Evolutionary conservation across 257 asterid genomes (phyloP).

Genomic region (Eustoma russellianum): DNA sequence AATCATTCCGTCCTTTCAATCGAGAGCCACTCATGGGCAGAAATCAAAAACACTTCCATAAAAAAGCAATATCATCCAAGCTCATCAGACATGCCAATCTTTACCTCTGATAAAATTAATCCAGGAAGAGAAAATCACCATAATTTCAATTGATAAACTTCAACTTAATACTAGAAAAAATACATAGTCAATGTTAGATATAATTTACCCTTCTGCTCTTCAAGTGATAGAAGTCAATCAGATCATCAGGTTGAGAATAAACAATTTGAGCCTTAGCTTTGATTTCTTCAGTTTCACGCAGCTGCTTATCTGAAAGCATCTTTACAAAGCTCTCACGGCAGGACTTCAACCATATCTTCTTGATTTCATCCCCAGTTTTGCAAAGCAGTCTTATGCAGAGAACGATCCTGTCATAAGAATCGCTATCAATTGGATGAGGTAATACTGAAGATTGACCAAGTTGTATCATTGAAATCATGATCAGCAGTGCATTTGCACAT

Average conservation of each 20-base stretch:
- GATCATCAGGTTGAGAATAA: slow-evolving; percentile 88
- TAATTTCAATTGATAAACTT: too few relatives aligned
- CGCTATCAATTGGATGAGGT: slow-evolving; percentile 89
- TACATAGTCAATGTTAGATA: too few relatives aligned
- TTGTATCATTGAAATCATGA: slow-evolving; percentile 83
- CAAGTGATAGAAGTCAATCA: slow-evolving; percentile 90
- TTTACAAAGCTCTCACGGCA: slow-evolving; percentile 88
- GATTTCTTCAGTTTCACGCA: slow-evolving; percentile 81
- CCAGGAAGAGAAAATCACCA: too few relatives aligned
- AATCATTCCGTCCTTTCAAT: too few relatives aligned
- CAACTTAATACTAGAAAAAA: too few relatives aligned
- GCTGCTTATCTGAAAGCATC: slow-evolving; percentile 91
- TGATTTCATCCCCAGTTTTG: slow-evolving; percentile 55
- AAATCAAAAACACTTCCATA: too few relatives aligned
- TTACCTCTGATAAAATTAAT: too few relatives aligned
- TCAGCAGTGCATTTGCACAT: slow-evolving; percentile 41
- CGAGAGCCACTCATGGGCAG: too few relatives aligned
- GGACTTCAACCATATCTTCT: slow-evolving; percentile 79
- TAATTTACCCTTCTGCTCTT: slow-evolving; percentile 76
- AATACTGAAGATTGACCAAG: slow-evolving; percentile 85
- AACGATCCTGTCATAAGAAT: slow-evolving; percentile 74
- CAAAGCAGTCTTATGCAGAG: slow-evolving; percentile 73
- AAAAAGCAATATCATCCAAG: too few relatives aligned
- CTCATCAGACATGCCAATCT: too few relatives aligned
- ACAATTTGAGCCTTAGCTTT: slow-evolving; percentile 76